A percentile compares a stretch with the other conserved stretches of the same genome.
These are phyloP conservation scores for Lactarius pseudohatsudake DNA, from an alignment of 768 basidiomycete species.

Conservation along the genomic window DNA sequence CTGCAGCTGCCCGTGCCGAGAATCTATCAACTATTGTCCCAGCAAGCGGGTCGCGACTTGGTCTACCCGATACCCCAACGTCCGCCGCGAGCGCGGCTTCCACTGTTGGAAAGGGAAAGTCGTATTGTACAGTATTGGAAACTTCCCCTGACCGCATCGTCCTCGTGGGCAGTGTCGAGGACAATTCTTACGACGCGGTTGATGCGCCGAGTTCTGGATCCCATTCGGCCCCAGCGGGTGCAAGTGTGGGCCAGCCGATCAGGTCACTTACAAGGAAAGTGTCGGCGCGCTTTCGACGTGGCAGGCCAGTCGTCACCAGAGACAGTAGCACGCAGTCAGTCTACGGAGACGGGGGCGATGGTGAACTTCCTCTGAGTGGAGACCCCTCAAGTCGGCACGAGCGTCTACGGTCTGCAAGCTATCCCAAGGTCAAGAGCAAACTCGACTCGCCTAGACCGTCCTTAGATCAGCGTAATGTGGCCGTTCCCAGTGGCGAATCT, in stretches of 20 bases:
- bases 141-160: conserved; percentile 17
- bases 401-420: conserved; percentile 17
- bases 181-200: background rate
- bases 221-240: conserved; percentile 1
- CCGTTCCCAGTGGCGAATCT: background rate
- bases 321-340: background rate
- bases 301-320: conserved; percentile 6
- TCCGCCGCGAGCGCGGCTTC: background rate
- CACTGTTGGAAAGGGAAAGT: background rate
- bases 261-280: conserved; percentile 27
- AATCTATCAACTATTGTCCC: conserved; percentile 6
- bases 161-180: conserved; percentile 16
- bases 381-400: conserved; percentile 18
- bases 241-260: background rate
- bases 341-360: background rate
- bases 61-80: background rate
- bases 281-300: conserved; percentile 23
- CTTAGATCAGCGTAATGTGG: background rate
- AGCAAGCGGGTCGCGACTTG: background rate
- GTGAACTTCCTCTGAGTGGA: background rate
- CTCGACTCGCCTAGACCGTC: conserved; percentile 22
- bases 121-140: conserved; percentile 7
- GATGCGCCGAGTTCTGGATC: background rate
- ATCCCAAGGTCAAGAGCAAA: conserved; percentile 21
- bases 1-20: conserved; percentile 19